phyloP scores from a whole-genome alignment of 106 monocot genomes.

The Acorus gramineus region DNA sequence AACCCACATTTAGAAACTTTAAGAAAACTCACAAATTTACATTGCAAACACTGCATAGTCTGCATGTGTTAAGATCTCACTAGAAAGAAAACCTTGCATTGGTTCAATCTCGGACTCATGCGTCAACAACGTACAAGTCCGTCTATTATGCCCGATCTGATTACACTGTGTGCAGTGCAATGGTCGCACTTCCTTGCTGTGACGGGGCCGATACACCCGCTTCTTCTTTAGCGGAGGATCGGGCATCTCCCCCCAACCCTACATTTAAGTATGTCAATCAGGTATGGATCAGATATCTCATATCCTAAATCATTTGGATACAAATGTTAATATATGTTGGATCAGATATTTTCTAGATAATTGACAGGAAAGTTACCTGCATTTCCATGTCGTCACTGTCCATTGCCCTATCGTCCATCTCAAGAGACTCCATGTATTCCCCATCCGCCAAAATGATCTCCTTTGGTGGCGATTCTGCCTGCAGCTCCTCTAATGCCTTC shows the following conservation, averaged over 20 bases:
- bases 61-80: no score
- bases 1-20: no score
- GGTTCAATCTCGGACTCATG: neutral
- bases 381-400: constrained; percentile 11
- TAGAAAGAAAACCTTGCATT: constrained; percentile 9
- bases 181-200: constrained; percentile 25
- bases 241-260: constrained; percentile 28
- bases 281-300: no score
- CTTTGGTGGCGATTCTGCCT: constrained; percentile 1
- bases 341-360: no score
- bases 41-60: no score
- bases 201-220: constrained; percentile 8
- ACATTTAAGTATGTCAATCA: no score
- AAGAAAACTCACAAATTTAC: no score
- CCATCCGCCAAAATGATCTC: neutral
- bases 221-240: constrained; percentile 37
- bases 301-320: no score
- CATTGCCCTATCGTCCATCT: constrained; percentile 3
- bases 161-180: constrained; percentile 46
- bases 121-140: constrained; percentile 19
- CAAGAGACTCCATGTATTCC: constrained; percentile 1
- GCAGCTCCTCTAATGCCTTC: constrained; percentile 43
- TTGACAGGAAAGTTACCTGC: no score
- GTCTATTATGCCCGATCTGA: constrained; percentile 49
- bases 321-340: no score